Percentiles rank a stretch among this genome's conserved stretches.
Conservation (phyloP, 139 green algal species). For the Pedinophyceae sp. region DNA sequence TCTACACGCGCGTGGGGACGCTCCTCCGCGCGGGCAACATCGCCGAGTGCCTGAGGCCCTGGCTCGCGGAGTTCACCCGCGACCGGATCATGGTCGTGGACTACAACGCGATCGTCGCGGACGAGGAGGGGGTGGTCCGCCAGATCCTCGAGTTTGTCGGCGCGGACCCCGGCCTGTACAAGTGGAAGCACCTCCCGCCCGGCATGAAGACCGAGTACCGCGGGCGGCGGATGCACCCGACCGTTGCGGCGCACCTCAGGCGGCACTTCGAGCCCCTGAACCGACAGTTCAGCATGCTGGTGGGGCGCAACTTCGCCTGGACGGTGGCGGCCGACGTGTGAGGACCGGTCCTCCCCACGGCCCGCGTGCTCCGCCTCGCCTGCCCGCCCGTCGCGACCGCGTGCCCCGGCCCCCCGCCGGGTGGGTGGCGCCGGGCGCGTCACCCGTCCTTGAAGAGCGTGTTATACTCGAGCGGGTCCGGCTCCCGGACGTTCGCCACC, state of each 20-base stretch:
- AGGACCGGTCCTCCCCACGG: too few relatives aligned
- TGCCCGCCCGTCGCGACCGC: too few relatives aligned
- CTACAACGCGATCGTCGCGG: slow-evolving; percentile 36
- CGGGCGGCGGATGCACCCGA: slow-evolving; percentile 29
- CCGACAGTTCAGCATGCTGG: slow-evolving; percentile 13
- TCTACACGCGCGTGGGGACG: slow-evolving; percentile 13
- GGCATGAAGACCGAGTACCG: slow-evolving; percentile 16
- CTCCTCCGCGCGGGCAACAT: slow-evolving; percentile 28
- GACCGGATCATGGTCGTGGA: slow-evolving; percentile 38
- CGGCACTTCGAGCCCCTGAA: slow-evolving; percentile 20
- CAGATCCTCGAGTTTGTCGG: slow-evolving; percentile 46
- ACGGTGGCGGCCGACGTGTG: too few relatives aligned
- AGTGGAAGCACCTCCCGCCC: slow-evolving; percentile 1
- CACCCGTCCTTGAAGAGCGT: neutral
- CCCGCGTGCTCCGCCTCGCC: too few relatives aligned
- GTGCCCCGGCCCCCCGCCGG: too few relatives aligned
- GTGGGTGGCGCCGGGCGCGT: too few relatives aligned
- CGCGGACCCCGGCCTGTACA: slow-evolving; percentile 21
- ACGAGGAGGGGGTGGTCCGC: slow-evolving; percentile 28
- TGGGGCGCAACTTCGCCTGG: slow-evolving; percentile 21
- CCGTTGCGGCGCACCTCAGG: slow-evolving; percentile 14
- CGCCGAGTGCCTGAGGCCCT: slow-evolving; percentile 38
- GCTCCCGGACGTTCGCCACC: neutral
- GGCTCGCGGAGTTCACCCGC: slow-evolving; percentile 31
- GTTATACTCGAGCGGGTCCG: neutral